Percentiles rank a stretch among this genome's conserved stretches.
Conservation (phyloP, 2,329 filamentous ascomycete genomes). For the Verticillium isaacii region DNA sequence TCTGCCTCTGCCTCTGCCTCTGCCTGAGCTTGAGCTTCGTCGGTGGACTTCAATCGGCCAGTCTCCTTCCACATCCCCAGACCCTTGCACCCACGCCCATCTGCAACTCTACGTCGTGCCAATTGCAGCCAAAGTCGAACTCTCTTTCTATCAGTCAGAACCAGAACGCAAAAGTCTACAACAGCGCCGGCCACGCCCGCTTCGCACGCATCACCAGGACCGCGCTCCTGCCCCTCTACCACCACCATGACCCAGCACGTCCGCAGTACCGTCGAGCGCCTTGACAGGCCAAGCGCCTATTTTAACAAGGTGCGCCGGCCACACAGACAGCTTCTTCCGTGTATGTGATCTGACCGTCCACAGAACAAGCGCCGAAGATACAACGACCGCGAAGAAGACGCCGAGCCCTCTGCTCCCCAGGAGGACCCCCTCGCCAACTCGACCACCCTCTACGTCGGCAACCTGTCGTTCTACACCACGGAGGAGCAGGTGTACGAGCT, state of each 20-base stretch:
- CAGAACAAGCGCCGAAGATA: slow-evolving; percentile 66
- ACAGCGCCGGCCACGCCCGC: neutral
- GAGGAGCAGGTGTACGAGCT: slow-evolving; percentile 98
- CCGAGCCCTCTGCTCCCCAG: slow-evolving; percentile 23
- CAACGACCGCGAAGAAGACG: slow-evolving; percentile 55
- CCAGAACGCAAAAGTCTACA: too few relatives aligned
- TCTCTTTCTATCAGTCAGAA: too few relatives aligned
- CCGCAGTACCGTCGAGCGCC: slow-evolving; percentile 77
- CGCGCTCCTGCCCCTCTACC: slow-evolving; percentile 4
- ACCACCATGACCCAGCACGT: slow-evolving; percentile 41
- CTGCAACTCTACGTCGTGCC: too few relatives aligned
- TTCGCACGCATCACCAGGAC: neutral
- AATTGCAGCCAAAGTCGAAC: too few relatives aligned
- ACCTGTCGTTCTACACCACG: slow-evolving; percentile 97
- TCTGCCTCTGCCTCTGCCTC: neutral
- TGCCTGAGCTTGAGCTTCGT: neutral
- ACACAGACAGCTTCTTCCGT: neutral
- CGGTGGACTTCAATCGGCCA: neutral
- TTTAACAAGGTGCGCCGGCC: slow-evolving; percentile 65
- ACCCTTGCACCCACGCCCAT: neutral
- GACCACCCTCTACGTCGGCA: slow-evolving; percentile 95
- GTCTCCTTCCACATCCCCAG: neutral
- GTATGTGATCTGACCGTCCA: neutral
- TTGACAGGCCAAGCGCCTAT: slow-evolving; percentile 94
- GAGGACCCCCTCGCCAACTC: slow-evolving; percentile 77